Conservation (phyloP, 495 filamentous ascomycete species). For the Hypoxylon cercidicola region DNA sequence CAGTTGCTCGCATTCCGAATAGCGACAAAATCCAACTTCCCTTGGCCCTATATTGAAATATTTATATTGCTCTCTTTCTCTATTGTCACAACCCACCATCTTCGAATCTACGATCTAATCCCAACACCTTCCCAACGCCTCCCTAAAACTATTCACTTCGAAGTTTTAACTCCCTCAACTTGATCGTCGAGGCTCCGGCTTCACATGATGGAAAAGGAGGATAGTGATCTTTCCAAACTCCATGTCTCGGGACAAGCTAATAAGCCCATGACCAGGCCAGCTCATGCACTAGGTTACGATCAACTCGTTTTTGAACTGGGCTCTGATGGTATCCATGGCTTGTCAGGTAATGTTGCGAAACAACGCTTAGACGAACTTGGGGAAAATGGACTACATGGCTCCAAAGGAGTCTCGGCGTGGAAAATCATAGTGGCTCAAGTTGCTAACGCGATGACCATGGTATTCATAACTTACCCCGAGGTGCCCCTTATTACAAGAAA, state of each 20-base stretch:
- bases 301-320: constrained; percentile 67
- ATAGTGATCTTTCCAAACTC: neutral
- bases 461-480: constrained; percentile 41
- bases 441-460: constrained; percentile 66
- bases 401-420: constrained; percentile 69
- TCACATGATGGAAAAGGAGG: constrained; percentile 12
- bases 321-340: constrained; percentile 69
- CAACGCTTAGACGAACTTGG: constrained; percentile 66
- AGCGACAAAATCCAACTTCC: neutral
- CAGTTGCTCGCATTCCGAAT: neutral
- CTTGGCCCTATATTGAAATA: neutral
- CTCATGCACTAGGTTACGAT: constrained; percentile 69
- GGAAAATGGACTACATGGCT: constrained; percentile 69
- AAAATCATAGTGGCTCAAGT: constrained; percentile 73
- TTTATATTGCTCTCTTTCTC: neutral
- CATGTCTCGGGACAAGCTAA: constrained; percentile 67
- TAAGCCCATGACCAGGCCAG: constrained; percentile 64
- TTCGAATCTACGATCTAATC: too few relatives aligned
- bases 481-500: constrained; percentile 51
- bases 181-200: too few relatives aligned
- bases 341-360: constrained; percentile 65
- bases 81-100: too few relatives aligned
- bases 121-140: too few relatives aligned
- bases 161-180: too few relatives aligned
- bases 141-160: too few relatives aligned